Base-by-base conservation (phyloP, 306 rosid species). In the Hippophae rhamnoides region DNA sequence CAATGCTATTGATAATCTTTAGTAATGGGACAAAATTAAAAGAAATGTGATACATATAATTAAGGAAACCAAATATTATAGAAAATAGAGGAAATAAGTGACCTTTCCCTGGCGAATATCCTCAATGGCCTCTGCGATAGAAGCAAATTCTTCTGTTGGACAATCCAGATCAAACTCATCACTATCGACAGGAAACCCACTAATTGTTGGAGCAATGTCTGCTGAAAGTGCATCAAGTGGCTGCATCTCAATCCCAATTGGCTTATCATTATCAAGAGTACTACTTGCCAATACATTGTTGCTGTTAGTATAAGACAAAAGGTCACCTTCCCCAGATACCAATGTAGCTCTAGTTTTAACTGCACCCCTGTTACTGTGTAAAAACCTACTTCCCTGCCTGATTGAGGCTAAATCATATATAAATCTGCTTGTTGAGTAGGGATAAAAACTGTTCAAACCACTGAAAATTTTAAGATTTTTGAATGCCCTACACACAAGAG, bases 61-160 rank as follows among this genome's bases (percentile, higher is more conserved):
- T 31, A 31, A 31, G 3, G 38, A 31, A 2, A 31, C 38, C 38
- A 31, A 31, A 31, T 2, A 31, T 4, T 31, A 31, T 31, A 31
- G 3, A 2, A 31, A 31, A 31, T 31, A 31, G 38, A 31, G 38
- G 60, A 25, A 13, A 31, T 48, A 66, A 56, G 45, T 48, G 61
- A 89, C 97, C 97, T 85, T 89, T 71, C 97, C 95, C 23, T 76
- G 86, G 51, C 90, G 86, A 69, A 89, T 83, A 54, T 89, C 96
- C 78, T 89, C 85, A 71, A 89, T 79, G 61, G 96, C 96, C 64
- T 89, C 89, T 11, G 86, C 63, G 31, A 89, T 70, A 40, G 96
- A 81, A 76, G 96, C 81, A 72, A 89, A 89, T 43, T 94, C 94
- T 64, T 52, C 62, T 0, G 90, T 77, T 9, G 96, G 94, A 23